Evolutionary conservation across 164 flowering plant species (phyloP).

Genomic region (Magnolia officinalis): DNA sequence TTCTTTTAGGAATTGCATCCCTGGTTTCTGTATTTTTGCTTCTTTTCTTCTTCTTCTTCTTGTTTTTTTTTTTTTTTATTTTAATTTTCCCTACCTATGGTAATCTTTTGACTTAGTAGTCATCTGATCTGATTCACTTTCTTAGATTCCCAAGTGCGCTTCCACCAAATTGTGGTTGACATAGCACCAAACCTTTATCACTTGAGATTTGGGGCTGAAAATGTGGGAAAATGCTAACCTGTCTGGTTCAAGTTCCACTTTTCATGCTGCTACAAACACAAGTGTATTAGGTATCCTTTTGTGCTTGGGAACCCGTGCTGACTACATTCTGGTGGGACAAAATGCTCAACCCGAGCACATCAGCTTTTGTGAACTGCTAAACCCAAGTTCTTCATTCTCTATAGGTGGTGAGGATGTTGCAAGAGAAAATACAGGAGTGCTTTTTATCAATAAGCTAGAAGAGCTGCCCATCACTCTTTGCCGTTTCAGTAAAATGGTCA

Average conservation of each 20-base stretch:
- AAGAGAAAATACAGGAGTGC: conserved; percentile 17
- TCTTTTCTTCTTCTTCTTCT: too few relatives aligned
- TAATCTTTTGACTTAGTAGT: too few relatives aligned
- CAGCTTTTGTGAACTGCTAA: neutral
- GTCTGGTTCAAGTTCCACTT: neutral
- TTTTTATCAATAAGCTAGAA: conserved; percentile 49
- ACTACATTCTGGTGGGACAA: neutral
- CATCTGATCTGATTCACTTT: too few relatives aligned
- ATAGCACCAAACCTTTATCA: too few relatives aligned
- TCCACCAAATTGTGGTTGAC: too few relatives aligned
- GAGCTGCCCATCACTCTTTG: conserved; percentile 66
- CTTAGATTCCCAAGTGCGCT: too few relatives aligned
- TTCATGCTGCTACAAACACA: neutral
- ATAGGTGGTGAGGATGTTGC: conserved; percentile 37
- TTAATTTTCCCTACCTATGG: too few relatives aligned
- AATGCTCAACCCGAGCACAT: too few relatives aligned
- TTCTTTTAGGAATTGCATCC: neutral
- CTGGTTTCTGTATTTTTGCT: neutral
- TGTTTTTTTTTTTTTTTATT: too few relatives aligned
- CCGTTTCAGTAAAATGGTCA: conserved; percentile 54
- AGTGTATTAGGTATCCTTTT: neutral
- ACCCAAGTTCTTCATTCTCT: neutral
- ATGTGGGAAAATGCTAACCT: too few relatives aligned
- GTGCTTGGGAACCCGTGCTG: neutral
- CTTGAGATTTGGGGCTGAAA: too few relatives aligned